Evolutionary conservation across 345 rosid genomes (phyloP).

Genomic region (Punica granatum): DNA sequence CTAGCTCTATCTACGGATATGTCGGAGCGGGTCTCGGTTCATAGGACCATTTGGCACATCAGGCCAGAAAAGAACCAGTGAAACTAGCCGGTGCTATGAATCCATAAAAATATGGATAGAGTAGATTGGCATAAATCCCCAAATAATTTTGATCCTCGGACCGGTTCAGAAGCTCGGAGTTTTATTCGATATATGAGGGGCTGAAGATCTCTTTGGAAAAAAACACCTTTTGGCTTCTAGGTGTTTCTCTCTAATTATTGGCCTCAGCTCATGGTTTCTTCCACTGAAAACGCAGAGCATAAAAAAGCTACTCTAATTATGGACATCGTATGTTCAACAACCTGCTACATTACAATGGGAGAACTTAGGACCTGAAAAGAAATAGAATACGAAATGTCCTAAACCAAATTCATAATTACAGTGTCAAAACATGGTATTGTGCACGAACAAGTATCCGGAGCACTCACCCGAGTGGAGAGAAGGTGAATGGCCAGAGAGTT

Average conservation of each 20-base stretch:
- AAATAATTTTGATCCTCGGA: not conserved
- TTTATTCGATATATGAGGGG: not conserved
- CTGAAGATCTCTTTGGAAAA: too few species aligned
- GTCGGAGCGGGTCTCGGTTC: too few species aligned
- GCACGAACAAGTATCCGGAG: not conserved
- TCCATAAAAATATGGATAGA: too few species aligned
- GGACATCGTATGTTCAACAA: not conserved
- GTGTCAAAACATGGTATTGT: not conserved
- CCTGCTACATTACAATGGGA: not conserved
- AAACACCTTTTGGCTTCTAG: too few species aligned
- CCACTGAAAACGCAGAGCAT: not conserved
- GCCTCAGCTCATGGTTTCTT: not conserved
- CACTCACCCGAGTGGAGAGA: too few species aligned
- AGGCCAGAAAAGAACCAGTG: too few species aligned
- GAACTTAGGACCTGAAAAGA: not conserved
- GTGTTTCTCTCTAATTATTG: too few species aligned
- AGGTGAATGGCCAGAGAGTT: too few species aligned
- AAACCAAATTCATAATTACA: not conserved
- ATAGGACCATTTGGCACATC: not conserved
- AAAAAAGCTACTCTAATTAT: not conserved
- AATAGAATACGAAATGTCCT: not conserved
- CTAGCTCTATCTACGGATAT: not conserved
- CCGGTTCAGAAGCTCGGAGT: not conserved
- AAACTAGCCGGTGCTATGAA: too few species aligned
- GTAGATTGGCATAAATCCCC: not conserved